Evolutionary conservation across 148 eudicot species (phyloP).

Genomic region (Rheum nobile): DNA sequence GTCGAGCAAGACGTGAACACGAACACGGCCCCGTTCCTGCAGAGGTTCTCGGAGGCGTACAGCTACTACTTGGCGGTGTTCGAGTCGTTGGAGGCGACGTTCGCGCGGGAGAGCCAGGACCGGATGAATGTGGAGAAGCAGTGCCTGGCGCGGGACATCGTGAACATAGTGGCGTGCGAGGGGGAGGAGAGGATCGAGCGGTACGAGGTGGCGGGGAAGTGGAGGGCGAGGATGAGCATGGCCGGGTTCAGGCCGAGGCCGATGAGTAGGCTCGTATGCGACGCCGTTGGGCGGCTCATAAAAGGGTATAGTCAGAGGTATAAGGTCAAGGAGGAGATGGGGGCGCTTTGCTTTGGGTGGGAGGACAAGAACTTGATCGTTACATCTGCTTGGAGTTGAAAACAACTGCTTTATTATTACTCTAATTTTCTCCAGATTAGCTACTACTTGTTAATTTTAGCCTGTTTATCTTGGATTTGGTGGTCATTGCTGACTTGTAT

Average conservation of each 20-base stretch:
- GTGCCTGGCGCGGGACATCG: constrained; percentile 80
- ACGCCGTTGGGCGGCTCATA: constrained; percentile 36
- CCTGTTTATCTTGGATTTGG: too few relatives aligned
- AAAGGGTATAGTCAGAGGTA: constrained; percentile 42
- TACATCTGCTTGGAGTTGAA: constrained; percentile 43
- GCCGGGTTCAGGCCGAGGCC: constrained; percentile 57
- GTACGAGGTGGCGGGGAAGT: constrained; percentile 84
- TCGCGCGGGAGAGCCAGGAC: constrained; percentile 59
- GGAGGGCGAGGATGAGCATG: constrained; percentile 93
- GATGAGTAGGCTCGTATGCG: constrained; percentile 24
- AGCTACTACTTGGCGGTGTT: constrained; percentile 64
- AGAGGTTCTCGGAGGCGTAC: constrained; percentile 63
- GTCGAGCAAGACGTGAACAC: constrained; percentile 92
- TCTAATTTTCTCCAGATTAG: too few relatives aligned
- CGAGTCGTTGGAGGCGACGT: constrained; percentile 69
- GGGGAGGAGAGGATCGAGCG: constrained; percentile 91
- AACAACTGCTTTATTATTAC: too few relatives aligned
- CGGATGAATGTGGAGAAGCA: constrained; percentile 76
- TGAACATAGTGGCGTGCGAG: constrained; percentile 81
- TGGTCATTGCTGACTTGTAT: too few relatives aligned
- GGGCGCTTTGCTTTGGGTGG: constrained; percentile 45
- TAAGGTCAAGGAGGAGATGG: constrained; percentile 43
- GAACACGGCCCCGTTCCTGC: constrained; percentile 69
- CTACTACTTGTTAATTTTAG: too few relatives aligned
- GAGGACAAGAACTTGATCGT: constrained; percentile 37